Conservation (phyloP, 257 asterid genomes). For the Ajuga chamaepitys region DNA sequence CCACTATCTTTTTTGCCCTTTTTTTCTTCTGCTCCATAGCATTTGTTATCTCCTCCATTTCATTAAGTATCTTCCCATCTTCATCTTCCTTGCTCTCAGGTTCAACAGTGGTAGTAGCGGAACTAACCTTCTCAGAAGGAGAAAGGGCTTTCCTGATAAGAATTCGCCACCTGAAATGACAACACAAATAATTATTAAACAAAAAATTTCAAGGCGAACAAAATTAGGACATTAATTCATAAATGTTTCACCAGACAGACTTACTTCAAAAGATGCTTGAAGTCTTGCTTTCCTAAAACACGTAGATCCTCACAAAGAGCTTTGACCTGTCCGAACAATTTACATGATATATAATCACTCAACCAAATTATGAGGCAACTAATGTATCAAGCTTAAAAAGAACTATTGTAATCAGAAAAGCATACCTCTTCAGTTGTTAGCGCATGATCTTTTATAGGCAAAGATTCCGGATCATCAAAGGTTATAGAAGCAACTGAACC, state of each 20-base stretch:
- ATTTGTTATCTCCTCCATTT: slow-evolving; percentile 79
- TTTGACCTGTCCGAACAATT: slow-evolving; percentile 47
- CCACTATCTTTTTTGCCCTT: slow-evolving; percentile 50
- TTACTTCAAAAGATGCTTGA: slow-evolving; percentile 80
- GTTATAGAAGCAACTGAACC: slow-evolving; percentile 75
- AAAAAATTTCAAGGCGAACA: neutral
- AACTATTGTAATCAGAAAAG: neutral
- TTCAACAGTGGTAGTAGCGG: slow-evolving; percentile 34
- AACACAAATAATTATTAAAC: slow-evolving; percentile 7
- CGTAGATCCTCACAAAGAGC: slow-evolving; percentile 81
- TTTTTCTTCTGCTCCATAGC: slow-evolving; percentile 83
- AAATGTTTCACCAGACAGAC: neutral
- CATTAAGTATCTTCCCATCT: slow-evolving; percentile 63
- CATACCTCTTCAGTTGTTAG: slow-evolving; percentile 82
- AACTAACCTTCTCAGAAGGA: slow-evolving; percentile 43
- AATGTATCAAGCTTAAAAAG: too few species aligned
- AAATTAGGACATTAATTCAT: neutral
- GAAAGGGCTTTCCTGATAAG: slow-evolving; percentile 74
- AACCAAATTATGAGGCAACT: neutral
- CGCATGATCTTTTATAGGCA: slow-evolving; percentile 58
- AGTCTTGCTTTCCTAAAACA: slow-evolving; percentile 87
- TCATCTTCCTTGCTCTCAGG: slow-evolving; percentile 50
- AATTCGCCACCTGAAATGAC: slow-evolving; percentile 67
- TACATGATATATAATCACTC: neutral
- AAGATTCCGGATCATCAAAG: slow-evolving; percentile 53